Evolutionary conservation across 495 filamentous ascomycete genomes (phyloP), one percentile per base, ranked within the genome.

Genomic region (Aspergillus nidulans): DNA sequence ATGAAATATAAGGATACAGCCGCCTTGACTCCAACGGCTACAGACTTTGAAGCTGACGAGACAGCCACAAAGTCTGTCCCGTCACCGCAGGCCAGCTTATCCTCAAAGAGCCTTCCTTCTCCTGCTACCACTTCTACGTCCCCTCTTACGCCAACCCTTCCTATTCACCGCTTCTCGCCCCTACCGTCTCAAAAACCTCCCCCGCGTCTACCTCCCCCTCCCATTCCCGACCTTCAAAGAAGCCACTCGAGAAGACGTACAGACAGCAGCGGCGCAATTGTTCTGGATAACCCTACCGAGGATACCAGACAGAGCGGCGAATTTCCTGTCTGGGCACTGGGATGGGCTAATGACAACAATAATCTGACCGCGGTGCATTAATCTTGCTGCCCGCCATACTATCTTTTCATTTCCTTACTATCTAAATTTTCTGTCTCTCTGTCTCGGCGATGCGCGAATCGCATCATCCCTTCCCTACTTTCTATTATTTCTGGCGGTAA

Each of bases 191-290:
- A 70, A 25, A 74, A 73, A 52, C 73, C 73, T 15, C 69, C 68
- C 7, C 74, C 73, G 16, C 63, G 65, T n/a, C 58, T 64, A 12
- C 70, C 72, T 26, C 69, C 68, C 0, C 74, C 71, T 6, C 69
- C 69, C 25, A 62, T 73, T 23, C 73, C 74, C 1, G 56, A 67
- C n/a, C 65, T 64, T 18, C 66, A 67, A 42, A 64, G 69, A 49
- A 71, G 63, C 46, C 73, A 76, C 51, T 69, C 72, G 18, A 64
- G 73, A 24, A 69, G 75, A 49, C 69, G 73, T 34, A 76, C 72
- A 0, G 75, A 77, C 58, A 77, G 75, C 59, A 77, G 73, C 49
- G 69, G 68, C 49, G 72, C 72, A 15, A 75, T 77, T 30, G 65
- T 70, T 41, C 47, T 76, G 7, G 62, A 62, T 9, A 59, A 65